These are phyloP conservation scores for Spirogloea muscicola DNA, from an alignment of 139 green algal genomes.

Conservation along the genomic window DNA sequence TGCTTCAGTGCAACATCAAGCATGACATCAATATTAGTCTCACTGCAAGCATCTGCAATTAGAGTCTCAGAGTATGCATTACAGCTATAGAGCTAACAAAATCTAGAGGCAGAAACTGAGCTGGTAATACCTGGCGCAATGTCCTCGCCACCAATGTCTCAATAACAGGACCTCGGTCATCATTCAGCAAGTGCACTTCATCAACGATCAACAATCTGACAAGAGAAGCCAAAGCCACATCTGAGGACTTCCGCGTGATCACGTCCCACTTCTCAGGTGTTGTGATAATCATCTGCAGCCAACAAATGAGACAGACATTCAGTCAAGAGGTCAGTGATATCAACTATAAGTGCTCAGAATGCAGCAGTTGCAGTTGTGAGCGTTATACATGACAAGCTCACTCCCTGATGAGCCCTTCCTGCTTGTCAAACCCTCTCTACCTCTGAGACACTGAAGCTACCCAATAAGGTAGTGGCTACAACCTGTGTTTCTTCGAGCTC, in stretches of 20 bases:
- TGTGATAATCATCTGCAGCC: slow-evolving; percentile 94
- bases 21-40: no score
- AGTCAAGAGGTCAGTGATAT: no score
- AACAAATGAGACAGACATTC: slow-evolving; percentile 5
- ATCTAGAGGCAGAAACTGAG: background rate
- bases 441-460: background rate
- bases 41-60: no score
- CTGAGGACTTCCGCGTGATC: slow-evolving; percentile 98
- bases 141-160: slow-evolving; percentile 95
- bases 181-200: slow-evolving; percentile 93
- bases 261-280: slow-evolving; percentile 99
- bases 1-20: no score
- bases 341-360: no score
- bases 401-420: no score
- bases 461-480: background rate
- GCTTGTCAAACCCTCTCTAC: no score
- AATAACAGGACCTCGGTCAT: slow-evolving; percentile 95
- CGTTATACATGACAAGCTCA: no score
- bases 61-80: background rate
- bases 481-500: slow-evolving; percentile 95
- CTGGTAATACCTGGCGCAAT: slow-evolving; percentile 54
- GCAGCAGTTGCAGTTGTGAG: no score
- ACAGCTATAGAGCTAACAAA: slow-evolving; percentile 1
- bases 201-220: slow-evolving; percentile 92
- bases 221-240: slow-evolving; percentile 64